Conservation (phyloP, 73 alveolate species). For the Paraurostyla sp. region DNA sequence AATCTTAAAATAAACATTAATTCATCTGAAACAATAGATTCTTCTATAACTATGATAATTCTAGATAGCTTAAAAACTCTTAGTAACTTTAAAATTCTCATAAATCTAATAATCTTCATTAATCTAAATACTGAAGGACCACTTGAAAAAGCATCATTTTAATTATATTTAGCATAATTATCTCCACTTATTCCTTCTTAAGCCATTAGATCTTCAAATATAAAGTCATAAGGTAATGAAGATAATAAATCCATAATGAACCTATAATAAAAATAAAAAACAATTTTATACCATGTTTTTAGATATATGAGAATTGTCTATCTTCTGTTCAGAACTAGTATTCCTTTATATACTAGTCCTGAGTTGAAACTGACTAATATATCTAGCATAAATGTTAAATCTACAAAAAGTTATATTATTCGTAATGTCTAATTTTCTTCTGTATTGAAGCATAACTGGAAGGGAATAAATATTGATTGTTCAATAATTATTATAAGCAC, state of each 20-base stretch:
- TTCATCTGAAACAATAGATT: constrained; percentile 70
- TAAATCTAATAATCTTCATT: constrained; percentile 48
- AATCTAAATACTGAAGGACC: constrained; percentile 49
- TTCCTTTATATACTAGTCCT: constrained; percentile 53
- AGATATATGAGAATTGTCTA: neutral
- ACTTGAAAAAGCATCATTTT: neutral
- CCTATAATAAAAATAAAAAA: neutral
- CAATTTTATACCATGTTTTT: constrained; percentile 41
- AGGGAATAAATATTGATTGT: constrained; percentile 68
- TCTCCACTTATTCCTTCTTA: neutral
- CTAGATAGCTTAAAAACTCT: constrained; percentile 48
- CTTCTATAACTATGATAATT: constrained; percentile 60
- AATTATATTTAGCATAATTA: neutral
- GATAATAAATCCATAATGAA: constrained; percentile 27
- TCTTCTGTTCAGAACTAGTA: constrained; percentile 17
- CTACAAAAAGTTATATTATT: constrained; percentile 43
- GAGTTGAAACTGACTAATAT: constrained; percentile 58
- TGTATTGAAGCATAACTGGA: constrained; percentile 54
- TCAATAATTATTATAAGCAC: constrained; percentile 54
- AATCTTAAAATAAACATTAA: constrained; percentile 55
- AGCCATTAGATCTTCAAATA: neutral
- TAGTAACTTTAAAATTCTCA: constrained; percentile 64
- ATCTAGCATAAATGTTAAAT: constrained; percentile 58
- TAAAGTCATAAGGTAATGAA: constrained; percentile 5
- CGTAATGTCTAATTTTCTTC: neutral